These are phyloP conservation scores for Chenopodium formosanum DNA, from an alignment of 148 eudicot genomes.

Conservation along the genomic window DNA sequence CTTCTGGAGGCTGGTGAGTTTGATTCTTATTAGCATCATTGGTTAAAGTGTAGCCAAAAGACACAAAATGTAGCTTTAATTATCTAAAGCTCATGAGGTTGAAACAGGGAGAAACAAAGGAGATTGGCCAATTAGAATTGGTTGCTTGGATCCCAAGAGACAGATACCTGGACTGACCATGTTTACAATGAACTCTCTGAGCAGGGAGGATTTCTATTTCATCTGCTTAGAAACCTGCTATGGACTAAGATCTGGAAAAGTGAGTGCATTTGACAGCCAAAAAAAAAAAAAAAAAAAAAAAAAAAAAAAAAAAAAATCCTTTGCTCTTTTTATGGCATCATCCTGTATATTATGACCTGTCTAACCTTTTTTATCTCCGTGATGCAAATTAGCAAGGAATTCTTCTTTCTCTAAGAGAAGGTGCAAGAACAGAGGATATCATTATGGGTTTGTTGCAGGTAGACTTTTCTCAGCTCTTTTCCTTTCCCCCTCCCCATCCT, in stretches of 20 bases:
- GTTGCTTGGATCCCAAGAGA: slow-evolving; percentile 51
- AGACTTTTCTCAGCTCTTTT: not conserved
- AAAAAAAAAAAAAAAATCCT: not conserved
- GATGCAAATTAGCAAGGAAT: slow-evolving; percentile 44
- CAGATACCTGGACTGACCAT: slow-evolving; percentile 42
- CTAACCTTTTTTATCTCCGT: not conserved
- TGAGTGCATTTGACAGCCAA: slow-evolving; percentile 24
- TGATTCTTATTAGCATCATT: not conserved
- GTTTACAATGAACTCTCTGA: slow-evolving; percentile 60
- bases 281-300: not conserved
- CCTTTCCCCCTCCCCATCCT: not conserved
- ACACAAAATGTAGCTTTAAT: not conserved
- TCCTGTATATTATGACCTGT: not conserved
- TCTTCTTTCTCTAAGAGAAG: slow-evolving; percentile 76
- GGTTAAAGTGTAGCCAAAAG: not conserved
- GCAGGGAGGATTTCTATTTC: slow-evolving; percentile 65
- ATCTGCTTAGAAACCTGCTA: slow-evolving; percentile 55
- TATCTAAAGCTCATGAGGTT: not conserved
- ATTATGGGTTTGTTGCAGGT: slow-evolving; percentile 83
- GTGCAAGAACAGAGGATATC: slow-evolving; percentile 54
- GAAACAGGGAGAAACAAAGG: slow-evolving; percentile 42
- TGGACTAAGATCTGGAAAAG: slow-evolving; percentile 34
- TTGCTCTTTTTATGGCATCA: slow-evolving; percentile 1
- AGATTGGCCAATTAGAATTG: slow-evolving; percentile 65
- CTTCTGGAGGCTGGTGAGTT: slow-evolving; percentile 54